Evolutionary conservation across 2,329 filamentous ascomycete genomes (phyloP), one percentile per base, ranked within the genome.

Genomic region (Fusarium sp.): DNA sequence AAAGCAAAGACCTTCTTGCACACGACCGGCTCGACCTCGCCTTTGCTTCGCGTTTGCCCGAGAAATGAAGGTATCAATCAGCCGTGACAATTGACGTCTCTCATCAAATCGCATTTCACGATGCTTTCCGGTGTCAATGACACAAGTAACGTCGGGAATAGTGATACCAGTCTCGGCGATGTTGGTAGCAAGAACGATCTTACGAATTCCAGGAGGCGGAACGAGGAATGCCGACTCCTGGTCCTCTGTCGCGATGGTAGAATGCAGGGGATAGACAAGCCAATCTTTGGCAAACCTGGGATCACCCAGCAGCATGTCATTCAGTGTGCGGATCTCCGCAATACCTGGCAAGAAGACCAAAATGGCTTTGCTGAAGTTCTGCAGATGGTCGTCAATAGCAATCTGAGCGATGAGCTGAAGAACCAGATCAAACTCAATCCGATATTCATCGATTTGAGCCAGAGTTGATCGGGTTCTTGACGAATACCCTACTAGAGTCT

Each of bases 81-180:
- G 86, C 22, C 93, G 88, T 2, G 95, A 98, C 34, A 99, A 85
- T 76, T 99, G 96, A 58, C 94, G 88, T 57, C 93, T 89, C 81
- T 99, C 96, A 76, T 99, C 95, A 74, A 97, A 98, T 28, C 95
- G 87, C 95, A 98, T 98, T 79, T 97, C 95, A 71, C 97, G 94
- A 80, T 98, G 95, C 79, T 97, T 98, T 58, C 96, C 96, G 1
- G 94, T 95, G 78, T 99, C 96, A 61, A 99, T 92, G 45, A 99
- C 96, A 73, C 95, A 97, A 1, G 96, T 98, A 31, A 99, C 93
- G 77, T 99, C 96, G 2, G 96, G 96, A 70, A 99, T 99, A 0
- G 96, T 99, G 76, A 99, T 97, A 83, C 96, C 96, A 1, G 96
- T 99, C 79, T 99, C 96, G 6, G 96, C 96, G 78, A 99, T 99